Conservation (phyloP, 768 basidiomycete species). For the Calvatia gigantea region DNA sequence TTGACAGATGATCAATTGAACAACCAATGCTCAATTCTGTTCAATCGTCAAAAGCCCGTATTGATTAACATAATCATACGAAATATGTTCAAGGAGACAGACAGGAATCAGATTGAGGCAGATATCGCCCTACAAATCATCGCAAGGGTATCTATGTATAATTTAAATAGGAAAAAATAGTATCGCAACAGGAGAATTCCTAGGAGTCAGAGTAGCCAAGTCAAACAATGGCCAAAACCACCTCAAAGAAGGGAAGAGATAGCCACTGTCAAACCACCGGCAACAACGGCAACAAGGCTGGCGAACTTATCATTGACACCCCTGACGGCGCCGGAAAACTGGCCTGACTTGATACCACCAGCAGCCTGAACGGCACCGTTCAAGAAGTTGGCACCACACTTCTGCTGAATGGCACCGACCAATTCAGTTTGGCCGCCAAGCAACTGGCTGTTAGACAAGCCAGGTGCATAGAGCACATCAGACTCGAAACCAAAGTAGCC, state of each 20-base stretch:
- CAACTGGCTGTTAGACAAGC: constrained; percentile 61
- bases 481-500: constrained; percentile 78
- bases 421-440: constrained; percentile 63
- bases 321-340: constrained; percentile 22
- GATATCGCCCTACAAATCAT: background rate
- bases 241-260: constrained; percentile 9
- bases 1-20: too few relatives aligned
- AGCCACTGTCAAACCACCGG: constrained; percentile 17
- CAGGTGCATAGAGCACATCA: constrained; percentile 68
- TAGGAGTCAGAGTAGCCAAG: background rate
- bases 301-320: constrained; percentile 19
- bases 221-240: background rate
- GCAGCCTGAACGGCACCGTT: constrained; percentile 65
- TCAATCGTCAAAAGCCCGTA: background rate
- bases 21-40: background rate
- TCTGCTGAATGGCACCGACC: constrained; percentile 55
- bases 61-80: background rate
- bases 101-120: background rate
- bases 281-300: constrained; percentile 20
- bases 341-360: constrained; percentile 39
- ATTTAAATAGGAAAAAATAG: constrained; percentile 2
- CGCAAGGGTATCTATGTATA: constrained; percentile 13
- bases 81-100: background rate
- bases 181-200: constrained; percentile 3
- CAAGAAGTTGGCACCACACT: constrained; percentile 74